phyloP scores from a whole-genome alignment of 2,329 filamentous ascomycete genomes.

The Stemphylium lycopersici region DNA sequence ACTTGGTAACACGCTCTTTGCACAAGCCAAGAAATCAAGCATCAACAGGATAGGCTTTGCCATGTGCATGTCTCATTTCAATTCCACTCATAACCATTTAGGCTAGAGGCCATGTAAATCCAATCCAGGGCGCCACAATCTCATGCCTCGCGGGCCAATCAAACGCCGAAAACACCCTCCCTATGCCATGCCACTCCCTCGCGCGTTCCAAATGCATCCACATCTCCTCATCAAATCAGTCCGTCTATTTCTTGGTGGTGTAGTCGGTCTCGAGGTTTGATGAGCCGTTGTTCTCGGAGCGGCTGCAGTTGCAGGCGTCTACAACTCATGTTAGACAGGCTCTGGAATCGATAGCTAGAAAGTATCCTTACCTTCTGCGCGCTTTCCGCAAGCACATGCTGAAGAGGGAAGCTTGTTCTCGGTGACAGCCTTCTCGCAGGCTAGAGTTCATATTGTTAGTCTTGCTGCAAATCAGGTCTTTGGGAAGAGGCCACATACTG shows the following conservation, averaged over 20 bases:
- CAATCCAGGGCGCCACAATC: neutral
- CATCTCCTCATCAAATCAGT: neutral
- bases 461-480: slow-evolving; percentile 6
- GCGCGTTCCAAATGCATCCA: slow-evolving; percentile 1
- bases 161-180: slow-evolving; percentile 17
- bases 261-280: slow-evolving; percentile 82
- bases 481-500: slow-evolving; percentile 50
- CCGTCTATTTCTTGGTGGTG: slow-evolving; percentile 67
- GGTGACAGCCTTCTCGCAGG: slow-evolving; percentile 73
- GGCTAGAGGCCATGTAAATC: neutral
- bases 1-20: neutral
- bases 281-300: slow-evolving; percentile 66
- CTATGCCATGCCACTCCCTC: slow-evolving; percentile 10
- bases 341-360: neutral
- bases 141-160: neutral
- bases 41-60: neutral
- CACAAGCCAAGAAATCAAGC: neutral
- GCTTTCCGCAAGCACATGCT: slow-evolving; percentile 78
- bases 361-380: slow-evolving; percentile 66
- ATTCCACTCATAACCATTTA: neutral
- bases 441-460: slow-evolving; percentile 28
- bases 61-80: neutral
- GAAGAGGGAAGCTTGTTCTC: slow-evolving; percentile 77
- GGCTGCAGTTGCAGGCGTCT: slow-evolving; percentile 78
- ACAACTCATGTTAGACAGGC: slow-evolving; percentile 4